Evolutionary conservation across 163 green algal genomes (phyloP), one percentile per base, ranked within the genome.

Genomic region (Chlamydomonas reinhardtii): DNA sequence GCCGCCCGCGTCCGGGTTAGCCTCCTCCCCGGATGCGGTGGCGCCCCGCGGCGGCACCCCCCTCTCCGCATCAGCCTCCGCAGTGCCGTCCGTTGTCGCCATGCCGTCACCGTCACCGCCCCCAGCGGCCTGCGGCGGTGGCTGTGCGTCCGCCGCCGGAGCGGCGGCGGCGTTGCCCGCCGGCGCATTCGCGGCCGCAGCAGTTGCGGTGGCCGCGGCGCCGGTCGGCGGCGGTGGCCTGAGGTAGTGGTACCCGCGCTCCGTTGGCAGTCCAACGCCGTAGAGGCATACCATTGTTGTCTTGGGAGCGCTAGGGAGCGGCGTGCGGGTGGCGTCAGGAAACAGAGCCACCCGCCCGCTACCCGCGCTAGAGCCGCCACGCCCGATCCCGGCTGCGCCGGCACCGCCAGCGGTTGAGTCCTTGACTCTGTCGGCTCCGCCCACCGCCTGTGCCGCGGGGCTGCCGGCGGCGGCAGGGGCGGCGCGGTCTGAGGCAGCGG

Each of bases 231-330:
- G 56, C 81, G 62, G 71, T 11, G 87, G 87, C 22, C 84, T 80
- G 11, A 90, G 66, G 87, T 95, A 94, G 74, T 94, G 84, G 76
- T 94, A 94, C 20, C 88, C 80, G 0, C 89, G 80, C 70, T 92
- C 89, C 59, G 89, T 89, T 27, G 87, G 84, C 3, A 89, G n/a
- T 17, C 88, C 86, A 12, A 73, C 52, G 54, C 81, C 96, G 72
- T 98, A 98, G 61, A 97, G 71, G 89, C 95, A 98, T 83, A 92
- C 96, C 6, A 98, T 74, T 54, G 89, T 90, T 86, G 97, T 90
- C 73, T 89, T 88, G 35, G 94, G 93, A 16, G 95, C 96, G 8
- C 92, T 62, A 0, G 96, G 96, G 64, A 98, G 90, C 4, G 94
- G 92, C 17, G 85, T 90, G n/a, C 69, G 85, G n/a, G 95, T 86